phyloP scores from a whole-genome alignment of 179 eudicot genomes.

The Pouteria campechiana region DNA sequence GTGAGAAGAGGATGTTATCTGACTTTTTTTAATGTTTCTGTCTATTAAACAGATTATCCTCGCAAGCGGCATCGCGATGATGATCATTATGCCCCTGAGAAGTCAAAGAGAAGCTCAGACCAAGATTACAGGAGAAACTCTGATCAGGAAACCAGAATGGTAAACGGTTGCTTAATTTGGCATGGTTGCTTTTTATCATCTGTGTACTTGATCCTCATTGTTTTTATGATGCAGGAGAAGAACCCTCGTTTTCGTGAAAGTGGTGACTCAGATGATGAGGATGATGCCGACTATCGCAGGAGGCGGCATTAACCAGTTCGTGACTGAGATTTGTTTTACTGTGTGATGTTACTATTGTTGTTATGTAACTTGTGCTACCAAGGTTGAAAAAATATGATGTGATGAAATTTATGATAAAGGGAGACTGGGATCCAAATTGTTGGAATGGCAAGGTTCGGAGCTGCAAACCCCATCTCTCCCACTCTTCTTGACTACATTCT shows the following conservation, averaged over 20 bases:
- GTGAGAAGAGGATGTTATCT: neutral
- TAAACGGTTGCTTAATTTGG: slow-evolving; percentile 10
- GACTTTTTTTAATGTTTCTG: neutral
- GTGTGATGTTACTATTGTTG: too few species aligned
- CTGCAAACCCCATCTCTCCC: too few species aligned
- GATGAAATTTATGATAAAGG: too few species aligned
- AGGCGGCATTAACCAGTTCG: too few species aligned
- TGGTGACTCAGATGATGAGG: slow-evolving; percentile 92
- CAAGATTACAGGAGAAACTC: slow-evolving; percentile 57
- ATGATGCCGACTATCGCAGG: slow-evolving; percentile 62
- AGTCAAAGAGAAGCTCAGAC: slow-evolving; percentile 56
- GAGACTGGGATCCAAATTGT: too few species aligned
- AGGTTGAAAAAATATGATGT: too few species aligned
- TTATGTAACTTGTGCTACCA: too few species aligned
- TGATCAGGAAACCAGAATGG: slow-evolving; percentile 85
- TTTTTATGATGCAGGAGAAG: slow-evolving; percentile 55
- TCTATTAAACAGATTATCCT: slow-evolving; percentile 31
- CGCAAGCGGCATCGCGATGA: slow-evolving; percentile 87
- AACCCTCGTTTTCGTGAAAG: slow-evolving; percentile 92
- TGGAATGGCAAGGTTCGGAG: too few species aligned
- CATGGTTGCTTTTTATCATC: neutral
- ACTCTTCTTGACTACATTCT: too few species aligned
- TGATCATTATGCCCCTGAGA: slow-evolving; percentile 58
- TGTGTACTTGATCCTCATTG: neutral
- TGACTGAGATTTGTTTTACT: too few species aligned